These are phyloP conservation scores for Phalaenopsis aphrodite DNA, from an alignment of 106 monocot species.

Conservation along the genomic window DNA sequence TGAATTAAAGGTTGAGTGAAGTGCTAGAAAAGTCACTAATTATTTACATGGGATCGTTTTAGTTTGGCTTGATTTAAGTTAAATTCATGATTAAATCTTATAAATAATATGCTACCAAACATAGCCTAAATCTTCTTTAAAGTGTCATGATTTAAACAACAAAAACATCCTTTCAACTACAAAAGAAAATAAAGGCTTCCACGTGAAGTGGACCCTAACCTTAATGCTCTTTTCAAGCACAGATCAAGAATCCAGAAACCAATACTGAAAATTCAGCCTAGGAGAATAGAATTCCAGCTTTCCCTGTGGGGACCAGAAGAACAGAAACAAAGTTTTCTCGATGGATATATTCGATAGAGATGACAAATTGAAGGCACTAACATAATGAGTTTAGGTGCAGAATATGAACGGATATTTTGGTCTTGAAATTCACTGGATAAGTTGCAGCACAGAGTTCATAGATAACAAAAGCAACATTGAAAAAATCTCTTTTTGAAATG, in stretches of 20 bases:
- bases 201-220: not conserved
- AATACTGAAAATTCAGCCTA: not conserved
- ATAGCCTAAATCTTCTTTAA: too few species aligned
- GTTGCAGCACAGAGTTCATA: not conserved
- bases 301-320: not conserved
- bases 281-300: not conserved
- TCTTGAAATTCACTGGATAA: not conserved
- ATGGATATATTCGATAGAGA: conserved; percentile 1
- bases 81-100: too few species aligned
- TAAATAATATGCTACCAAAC: too few species aligned
- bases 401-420: not conserved
- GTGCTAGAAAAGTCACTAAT: too few species aligned
- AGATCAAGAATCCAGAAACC: not conserved
- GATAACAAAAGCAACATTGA: conserved; percentile 1
- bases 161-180: not conserved
- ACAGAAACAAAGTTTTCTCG: not conserved
- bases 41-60: too few species aligned
- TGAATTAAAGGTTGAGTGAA: too few species aligned
- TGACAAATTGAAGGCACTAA: not conserved
- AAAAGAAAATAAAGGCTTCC: not conserved
- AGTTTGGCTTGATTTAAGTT: too few species aligned
- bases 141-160: too few species aligned
- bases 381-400: not conserved
- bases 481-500: conserved; percentile 7
- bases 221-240: not conserved